Evolutionary conservation across 768 basidiomycete genomes (phyloP).

Genomic region (Mrakia blollopis): DNA sequence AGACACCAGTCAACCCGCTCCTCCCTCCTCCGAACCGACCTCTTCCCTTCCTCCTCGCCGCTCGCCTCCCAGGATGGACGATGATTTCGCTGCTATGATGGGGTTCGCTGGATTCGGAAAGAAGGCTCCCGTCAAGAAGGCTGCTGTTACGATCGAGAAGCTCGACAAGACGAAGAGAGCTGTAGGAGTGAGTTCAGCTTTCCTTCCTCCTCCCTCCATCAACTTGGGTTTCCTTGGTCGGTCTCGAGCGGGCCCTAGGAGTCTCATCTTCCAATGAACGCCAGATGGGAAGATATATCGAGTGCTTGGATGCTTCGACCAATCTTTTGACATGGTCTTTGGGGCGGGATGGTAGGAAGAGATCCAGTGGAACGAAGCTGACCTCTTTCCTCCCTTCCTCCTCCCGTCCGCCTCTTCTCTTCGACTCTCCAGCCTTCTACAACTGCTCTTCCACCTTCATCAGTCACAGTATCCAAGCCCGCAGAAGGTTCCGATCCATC

Average conservation of each 20-base stretch:
- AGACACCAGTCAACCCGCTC: not conserved
- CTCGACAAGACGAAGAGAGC: constrained; percentile 43
- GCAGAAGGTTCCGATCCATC: not conserved
- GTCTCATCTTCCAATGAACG: too few species aligned
- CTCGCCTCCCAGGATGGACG: constrained; percentile 41
- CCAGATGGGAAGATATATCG: too few species aligned
- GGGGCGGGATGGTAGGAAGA: too few species aligned
- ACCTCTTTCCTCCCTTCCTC: not conserved
- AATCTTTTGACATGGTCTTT: too few species aligned
- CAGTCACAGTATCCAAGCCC: not conserved
- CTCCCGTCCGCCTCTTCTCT: not conserved
- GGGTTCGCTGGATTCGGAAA: constrained; percentile 47
- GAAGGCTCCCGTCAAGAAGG: constrained; percentile 40
- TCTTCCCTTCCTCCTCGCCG: not conserved
- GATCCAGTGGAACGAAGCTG: not conserved
- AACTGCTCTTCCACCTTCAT: not conserved
- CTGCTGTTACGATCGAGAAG: constrained; percentile 37
- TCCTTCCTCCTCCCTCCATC: not conserved
- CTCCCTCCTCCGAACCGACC: not conserved
- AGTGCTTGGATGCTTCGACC: too few species aligned
- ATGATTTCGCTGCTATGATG: constrained; percentile 34
- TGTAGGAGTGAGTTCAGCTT: constrained; percentile 29
- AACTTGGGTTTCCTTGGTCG: not conserved
- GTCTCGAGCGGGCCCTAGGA: too few species aligned
- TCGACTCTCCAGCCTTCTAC: not conserved